Evolutionary conservation across 305 asterid species (phyloP).

Genomic region (Fraxinus baroniana): DNA sequence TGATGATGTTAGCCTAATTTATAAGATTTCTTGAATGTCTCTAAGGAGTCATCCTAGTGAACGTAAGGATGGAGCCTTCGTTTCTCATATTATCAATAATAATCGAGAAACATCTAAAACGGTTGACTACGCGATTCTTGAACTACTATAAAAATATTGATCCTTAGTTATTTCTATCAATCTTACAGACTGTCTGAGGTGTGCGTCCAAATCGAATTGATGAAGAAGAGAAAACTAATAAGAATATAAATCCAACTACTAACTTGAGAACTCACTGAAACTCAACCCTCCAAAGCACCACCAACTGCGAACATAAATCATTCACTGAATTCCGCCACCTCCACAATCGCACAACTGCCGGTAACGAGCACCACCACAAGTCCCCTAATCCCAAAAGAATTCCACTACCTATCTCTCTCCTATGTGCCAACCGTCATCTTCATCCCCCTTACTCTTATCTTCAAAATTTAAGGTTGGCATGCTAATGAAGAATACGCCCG

Average conservation of each 20-base stretch:
- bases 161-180: neutral
- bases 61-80: neutral
- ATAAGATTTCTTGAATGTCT: neutral
- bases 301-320: neutral
- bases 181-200: neutral
- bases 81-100: neutral
- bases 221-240: neutral
- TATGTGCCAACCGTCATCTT: neutral
- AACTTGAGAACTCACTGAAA: neutral
- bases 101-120: neutral
- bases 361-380: neutral
- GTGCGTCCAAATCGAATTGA: neutral
- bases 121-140: neutral
- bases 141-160: neutral
- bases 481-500: neutral
- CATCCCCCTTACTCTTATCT: neutral
- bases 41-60: neutral
- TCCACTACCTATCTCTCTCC: neutral
- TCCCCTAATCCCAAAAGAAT: neutral
- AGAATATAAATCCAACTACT: neutral
- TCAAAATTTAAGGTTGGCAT: neutral
- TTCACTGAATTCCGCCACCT: neutral
- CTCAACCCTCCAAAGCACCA: neutral
- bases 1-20: neutral
- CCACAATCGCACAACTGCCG: neutral